These are phyloP conservation scores for Candida freyschussii DNA, from an alignment of 1,139 yeast species.

Conservation along the genomic window DNA sequence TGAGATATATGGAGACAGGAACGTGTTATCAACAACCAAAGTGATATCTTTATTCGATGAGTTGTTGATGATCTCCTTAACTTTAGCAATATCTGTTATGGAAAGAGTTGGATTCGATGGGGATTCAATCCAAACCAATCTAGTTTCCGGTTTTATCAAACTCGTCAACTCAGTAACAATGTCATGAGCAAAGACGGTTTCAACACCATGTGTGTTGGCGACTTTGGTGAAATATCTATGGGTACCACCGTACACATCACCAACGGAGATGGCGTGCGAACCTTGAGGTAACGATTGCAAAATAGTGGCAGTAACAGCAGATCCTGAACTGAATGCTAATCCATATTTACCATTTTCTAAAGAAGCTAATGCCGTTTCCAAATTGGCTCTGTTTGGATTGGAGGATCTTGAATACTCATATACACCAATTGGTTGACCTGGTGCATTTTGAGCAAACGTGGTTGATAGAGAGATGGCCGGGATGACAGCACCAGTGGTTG, in stretches of 20 bases:
- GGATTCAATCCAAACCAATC: constrained; percentile 82
- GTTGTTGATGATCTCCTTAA: constrained; percentile 51
- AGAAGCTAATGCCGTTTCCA: constrained; percentile 77
- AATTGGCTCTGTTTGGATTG: constrained; percentile 83
- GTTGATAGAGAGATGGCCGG: constrained; percentile 82
- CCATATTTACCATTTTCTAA: constrained; percentile 76
- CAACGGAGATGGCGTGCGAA: constrained; percentile 73
- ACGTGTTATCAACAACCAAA: constrained; percentile 88
- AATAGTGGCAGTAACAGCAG: constrained; percentile 79
- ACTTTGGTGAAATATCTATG: constrained; percentile 88
- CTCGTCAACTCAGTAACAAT: constrained; percentile 54
- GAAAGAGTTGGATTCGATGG: constrained; percentile 71
- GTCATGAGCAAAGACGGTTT: constrained; percentile 62
- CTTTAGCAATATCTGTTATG: constrained; percentile 53
- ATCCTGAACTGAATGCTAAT: constrained; percentile 78
- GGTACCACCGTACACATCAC: constrained; percentile 92
- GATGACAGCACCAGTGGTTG: constrained; percentile 80
- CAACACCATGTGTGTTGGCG: constrained; percentile 75
- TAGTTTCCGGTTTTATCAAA: constrained; percentile 57
- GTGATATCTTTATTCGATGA: constrained; percentile 61
- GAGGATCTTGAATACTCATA: constrained; percentile 86
- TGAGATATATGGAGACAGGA: constrained; percentile 87
- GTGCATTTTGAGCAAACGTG: constrained; percentile 77
- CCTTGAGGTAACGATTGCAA: constrained; percentile 70
- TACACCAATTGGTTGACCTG: constrained; percentile 71